Evolutionary conservation across 352 stramenopile genomes (phyloP), one percentile per base, ranked within the genome.

Genomic region (Phytophthora agathidicida): DNA sequence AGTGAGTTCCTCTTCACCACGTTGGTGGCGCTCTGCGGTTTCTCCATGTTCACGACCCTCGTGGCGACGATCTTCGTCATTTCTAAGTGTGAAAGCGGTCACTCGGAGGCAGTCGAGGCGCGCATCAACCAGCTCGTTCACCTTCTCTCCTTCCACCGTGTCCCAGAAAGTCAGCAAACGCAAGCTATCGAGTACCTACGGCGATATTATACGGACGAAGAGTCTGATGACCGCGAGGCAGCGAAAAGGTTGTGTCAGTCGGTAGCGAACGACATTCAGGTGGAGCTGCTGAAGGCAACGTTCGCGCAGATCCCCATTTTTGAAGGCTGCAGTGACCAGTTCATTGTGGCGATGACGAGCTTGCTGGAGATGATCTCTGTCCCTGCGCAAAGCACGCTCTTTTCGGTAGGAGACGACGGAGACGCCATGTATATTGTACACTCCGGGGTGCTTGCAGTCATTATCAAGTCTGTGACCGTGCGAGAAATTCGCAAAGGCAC

Each of bases 381-480:
- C 0, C 78, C 84, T 7, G 78, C 84, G 0, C 78, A 91, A 30
- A 82, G 55, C 0, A 73, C 65, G 0, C 51, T 93, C 0, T 93
- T 91, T 26, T 58, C 75, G 35, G 65, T 36, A 3, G 83, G 81
- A 2, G 83, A 90, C 8, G 45, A 58, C 5, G 83, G 83, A 5
- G 81, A 91, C 23, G 78, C 80, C 7, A 88, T 93, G 84, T 93
- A 86, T 37, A 88, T 93, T 39, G 67, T 93, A 14, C 71, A 91
- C 26, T 86, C 84, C 0, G 84, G 82, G 0, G 84, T 93, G 0
- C 67, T 91, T 0, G 75, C 79, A 20, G 71, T 91, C 1, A 65
- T 88, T 31, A 69, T 91, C 31, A 76, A 75, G 5, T 68, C 71
- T 0, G 65, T 79, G 2, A 90, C 75, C 13, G 74, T 93, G 1